Conservation (phyloP, 306 rosid species). For the Calophaca sinica region DNA sequence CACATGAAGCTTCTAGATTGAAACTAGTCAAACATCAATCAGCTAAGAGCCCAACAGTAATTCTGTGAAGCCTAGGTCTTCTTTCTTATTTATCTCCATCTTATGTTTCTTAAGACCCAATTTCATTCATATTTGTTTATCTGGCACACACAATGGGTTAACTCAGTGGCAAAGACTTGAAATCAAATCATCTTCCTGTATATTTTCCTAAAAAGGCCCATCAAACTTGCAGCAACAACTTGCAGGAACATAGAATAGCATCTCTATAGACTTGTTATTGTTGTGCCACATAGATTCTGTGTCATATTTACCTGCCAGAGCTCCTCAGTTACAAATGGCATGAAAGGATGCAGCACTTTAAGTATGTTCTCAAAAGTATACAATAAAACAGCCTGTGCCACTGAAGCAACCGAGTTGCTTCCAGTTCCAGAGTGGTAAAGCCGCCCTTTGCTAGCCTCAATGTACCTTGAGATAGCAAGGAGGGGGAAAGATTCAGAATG, state of each 20-base stretch:
- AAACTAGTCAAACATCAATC: too few species aligned
- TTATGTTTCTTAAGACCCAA: constrained; percentile 24
- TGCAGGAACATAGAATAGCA: constrained; percentile 1
- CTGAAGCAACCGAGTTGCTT: constrained; percentile 59
- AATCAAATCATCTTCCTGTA: constrained; percentile 11
- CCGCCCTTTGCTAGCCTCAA: constrained; percentile 92
- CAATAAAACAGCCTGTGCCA: constrained; percentile 84
- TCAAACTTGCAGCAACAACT: neutral
- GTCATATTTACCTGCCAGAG: constrained; percentile 83
- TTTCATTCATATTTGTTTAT: neutral
- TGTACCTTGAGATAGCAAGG: constrained; percentile 66
- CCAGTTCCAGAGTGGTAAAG: constrained; percentile 71
- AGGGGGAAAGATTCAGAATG: constrained; percentile 22
- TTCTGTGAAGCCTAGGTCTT: too few species aligned
- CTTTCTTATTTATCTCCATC: too few species aligned
- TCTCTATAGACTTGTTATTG: neutral
- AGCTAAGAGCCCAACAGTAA: too few species aligned
- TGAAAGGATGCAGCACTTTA: constrained; percentile 88
- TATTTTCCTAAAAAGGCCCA: neutral
- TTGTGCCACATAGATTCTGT: neutral
- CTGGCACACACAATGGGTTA: neutral
- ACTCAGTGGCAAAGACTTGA: neutral
- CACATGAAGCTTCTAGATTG: too few species aligned
- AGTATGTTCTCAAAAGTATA: constrained; percentile 86
- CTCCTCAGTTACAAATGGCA: constrained; percentile 98